These are phyloP conservation scores for Posidonia australis DNA, from an alignment of 106 monocot species.

Conservation along the genomic window DNA sequence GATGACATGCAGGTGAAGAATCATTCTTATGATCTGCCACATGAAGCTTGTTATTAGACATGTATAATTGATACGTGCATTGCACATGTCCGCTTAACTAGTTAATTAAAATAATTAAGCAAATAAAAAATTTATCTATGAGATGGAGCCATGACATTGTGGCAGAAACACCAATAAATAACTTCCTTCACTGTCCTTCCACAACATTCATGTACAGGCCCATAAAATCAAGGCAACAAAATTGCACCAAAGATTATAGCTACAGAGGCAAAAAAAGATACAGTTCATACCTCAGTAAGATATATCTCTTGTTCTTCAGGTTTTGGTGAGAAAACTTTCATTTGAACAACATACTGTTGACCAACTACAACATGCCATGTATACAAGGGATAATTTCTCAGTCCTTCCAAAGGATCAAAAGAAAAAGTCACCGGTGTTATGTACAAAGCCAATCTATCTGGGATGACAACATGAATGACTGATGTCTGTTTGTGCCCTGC, in stretches of 20 bases:
- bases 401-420: slow-evolving; percentile 25
- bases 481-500: slow-evolving; percentile 77
- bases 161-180: too few relatives aligned
- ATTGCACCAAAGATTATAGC: neutral
- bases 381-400: slow-evolving; percentile 26
- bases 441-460: slow-evolving; percentile 48
- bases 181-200: too few relatives aligned
- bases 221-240: too few relatives aligned
- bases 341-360: slow-evolving; percentile 53
- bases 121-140: too few relatives aligned
- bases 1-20: too few relatives aligned
- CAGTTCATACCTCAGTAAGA: slow-evolving; percentile 64
- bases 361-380: slow-evolving; percentile 78
- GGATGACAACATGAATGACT: slow-evolving; percentile 71
- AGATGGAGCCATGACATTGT: too few relatives aligned
- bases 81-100: too few relatives aligned
- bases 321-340: slow-evolving; percentile 55
- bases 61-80: too few relatives aligned
- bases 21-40: too few relatives aligned
- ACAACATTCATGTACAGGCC: too few relatives aligned
- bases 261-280: neutral
- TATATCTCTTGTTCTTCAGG: slow-evolving; percentile 56
- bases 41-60: too few relatives aligned
- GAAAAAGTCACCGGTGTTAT: slow-evolving; percentile 37
- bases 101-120: too few relatives aligned